Base-by-base conservation (phyloP, 768 basidiomycete genomes). In the Rubroboletus satanas region DNA sequence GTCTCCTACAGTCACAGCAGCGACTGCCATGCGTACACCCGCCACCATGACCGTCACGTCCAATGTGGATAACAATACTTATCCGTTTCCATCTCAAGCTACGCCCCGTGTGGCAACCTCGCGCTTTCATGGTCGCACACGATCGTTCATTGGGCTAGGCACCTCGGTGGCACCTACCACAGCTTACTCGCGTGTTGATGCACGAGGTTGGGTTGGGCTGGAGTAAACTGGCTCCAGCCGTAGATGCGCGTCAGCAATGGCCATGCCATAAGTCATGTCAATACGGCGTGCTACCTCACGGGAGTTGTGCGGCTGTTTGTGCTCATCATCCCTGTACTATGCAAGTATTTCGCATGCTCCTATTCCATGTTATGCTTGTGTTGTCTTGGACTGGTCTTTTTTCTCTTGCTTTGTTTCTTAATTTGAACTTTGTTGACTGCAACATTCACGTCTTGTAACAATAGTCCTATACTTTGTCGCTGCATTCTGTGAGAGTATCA, bases 1-100 rank as follows among this genome's bases (percentile, higher is more conserved):
- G 32, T 92, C 90, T 5, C 89, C 82, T 71, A 78, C 69, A 7
- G 45, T 83, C 77, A 45, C 62, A 75, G 58, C 59, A 31, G 29
- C 62, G 65, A 77, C 76, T 63, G 76, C 83, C 43, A 80, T 79
- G 49, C 70, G 73, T 37, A 90, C 87, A 49, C 88, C 91, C 28
- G 88, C 89, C 45, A 88, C 90, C 35, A 85, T 92, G 83, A 91
- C 87, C 36, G 74, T 93, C 51, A 89, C 83, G 43, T 87, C 88
- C 56, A 86, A 77, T 60, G 58, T 82, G 56, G 74, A 63, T 51
- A 71, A 52, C 67, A 71, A 45, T 62, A 68, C 60, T 59, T 81
- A 55, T 75, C 73, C 83, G 5, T 85, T 86, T 68, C 85, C 83
- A 18, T 77, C 75, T 41, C 69, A 82, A 57, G 73, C 77, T 37